phyloP scores from a whole-genome alignment of 2,329 filamentous ascomycete species.

The Pseudogymnoascus sp. region DNA sequence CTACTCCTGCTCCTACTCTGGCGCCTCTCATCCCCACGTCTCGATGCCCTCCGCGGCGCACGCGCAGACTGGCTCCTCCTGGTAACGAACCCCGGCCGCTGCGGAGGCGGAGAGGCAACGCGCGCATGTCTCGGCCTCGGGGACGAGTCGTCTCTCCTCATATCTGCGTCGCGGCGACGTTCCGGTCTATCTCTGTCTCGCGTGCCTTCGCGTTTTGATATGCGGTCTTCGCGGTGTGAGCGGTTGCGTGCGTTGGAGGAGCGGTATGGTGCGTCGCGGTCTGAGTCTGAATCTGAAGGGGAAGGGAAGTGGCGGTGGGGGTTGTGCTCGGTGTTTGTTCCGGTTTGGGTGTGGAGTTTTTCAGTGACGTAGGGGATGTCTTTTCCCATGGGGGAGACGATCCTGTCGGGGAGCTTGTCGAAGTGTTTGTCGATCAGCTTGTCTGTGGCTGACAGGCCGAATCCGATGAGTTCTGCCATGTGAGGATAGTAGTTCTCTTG shows the following conservation, averaged over 20 bases:
- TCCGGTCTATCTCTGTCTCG: background rate
- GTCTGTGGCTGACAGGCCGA: background rate
- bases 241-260: background rate
- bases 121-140: background rate
- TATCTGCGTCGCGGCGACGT: background rate
- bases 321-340: background rate
- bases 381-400: background rate
- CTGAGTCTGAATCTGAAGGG: background rate
- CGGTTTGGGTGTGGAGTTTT: background rate
- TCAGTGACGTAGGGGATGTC: background rate
- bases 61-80: background rate
- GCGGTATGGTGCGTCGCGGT: background rate
- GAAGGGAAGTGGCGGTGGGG: background rate
- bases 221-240: background rate
- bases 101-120: background rate
- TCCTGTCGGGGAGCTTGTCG: background rate
- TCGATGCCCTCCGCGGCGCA: background rate
- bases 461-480: background rate
- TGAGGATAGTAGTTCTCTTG: background rate
- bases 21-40: background rate
- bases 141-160: background rate
- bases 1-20: background rate
- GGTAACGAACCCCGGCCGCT: background rate
- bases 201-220: background rate
- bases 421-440: conserved; percentile 3